Base-by-base conservation (phyloP, 352 stramenopile species). In the Phytophthora brassicae region DNA sequence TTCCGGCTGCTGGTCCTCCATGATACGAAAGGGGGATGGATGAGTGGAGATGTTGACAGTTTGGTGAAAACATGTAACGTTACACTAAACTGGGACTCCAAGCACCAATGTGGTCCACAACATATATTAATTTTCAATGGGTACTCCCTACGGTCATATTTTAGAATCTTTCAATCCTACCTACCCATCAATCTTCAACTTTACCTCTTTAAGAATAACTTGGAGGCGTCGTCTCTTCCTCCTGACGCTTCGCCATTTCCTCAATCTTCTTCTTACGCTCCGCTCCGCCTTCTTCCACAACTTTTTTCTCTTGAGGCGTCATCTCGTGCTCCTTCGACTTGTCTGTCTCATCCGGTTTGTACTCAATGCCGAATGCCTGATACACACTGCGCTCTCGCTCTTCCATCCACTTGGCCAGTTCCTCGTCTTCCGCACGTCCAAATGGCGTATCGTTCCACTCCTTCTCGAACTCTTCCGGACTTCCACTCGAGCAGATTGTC, bases 371-470 rank as follows among this genome's bases (percentile, higher is more conserved):
- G 31, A 78, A 72, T 0, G 66, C 55, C n/a, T 70, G 23, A 29
- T 70, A 63, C 43, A 70, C 60, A 23, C 48, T 62, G 23, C 64
- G 78, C 19, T 64, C 66, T 38, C 59, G 69, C 49, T 61, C 44
- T 24, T 73, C 51, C 22, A 73, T 46, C 31, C 50, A 64, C 39
- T 70, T 77, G 24, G 29, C 4, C 41, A 78, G 49, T 17, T 66
- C 41, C 41, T 75, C 62, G 13, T 77, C 54, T 48, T 89, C 73
- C 2, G 76, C 79, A 28, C 81, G 60, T 19, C 74, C 79, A 22
- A 91, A 91, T 22, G 79, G 69, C 20, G 84, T 93, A 35, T 80
- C 43, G n/a, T 69, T 35, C 84, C 84, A 93, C 39, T 74, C 38
- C 13, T 74, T 57, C 28, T 93, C 84, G 31, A 93, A 93, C 57